Evolutionary conservation across 495 filamentous ascomycete species (phyloP), one percentile per base, ranked within the genome.

Genomic region (Aspergillus biplanus): DNA sequence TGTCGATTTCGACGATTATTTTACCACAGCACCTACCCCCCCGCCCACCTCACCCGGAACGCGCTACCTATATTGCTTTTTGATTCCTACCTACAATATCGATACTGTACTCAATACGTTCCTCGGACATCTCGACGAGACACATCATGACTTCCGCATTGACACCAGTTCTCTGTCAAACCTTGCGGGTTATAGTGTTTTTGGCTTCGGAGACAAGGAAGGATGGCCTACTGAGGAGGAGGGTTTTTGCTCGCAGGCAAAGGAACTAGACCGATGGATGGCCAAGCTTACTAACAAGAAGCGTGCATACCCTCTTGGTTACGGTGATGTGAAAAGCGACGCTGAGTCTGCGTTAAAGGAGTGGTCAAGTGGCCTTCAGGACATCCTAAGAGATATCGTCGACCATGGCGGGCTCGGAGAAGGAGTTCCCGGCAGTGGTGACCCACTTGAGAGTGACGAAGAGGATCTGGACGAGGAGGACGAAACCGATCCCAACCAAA

Each of bases 91-190:
- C 37, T 98, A 97, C 75, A 93, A 97, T 70, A 96, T 97, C 63
- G 93, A 97, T 68, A 93, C 90, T 33, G 85, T 94, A 15, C 85
- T 95, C 64, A 87, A 90, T 71, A 90, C 82, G 16, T 92, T 97
- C 71, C 75, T 97, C 13, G 83, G 87, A 54, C 92, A 97, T 73
- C 75, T 98, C 12, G 80, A 88, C 67, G 94, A 98, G 68, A 98
- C 92, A 0, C 93, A 97, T 69, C 83, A 97, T 75, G 94, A 98
- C 73, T 97, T 97, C 77, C 87, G 94, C 18, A 95, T 98, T 62
- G 92, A 97, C 71, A 97, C 92, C 0, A 89, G 90, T 1, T 89
- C 95, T 0, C 73, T 98, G 47, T 88, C 89, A 0, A 77, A 77
- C 9, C 75, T 97, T 44, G 78, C 92, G 5, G 94, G 94, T 11